A percentile compares a stretch with the other conserved stretches of the same genome.
These are phyloP conservation scores for Calocybe indica DNA, from an alignment of 768 basidiomycete genomes.

Conservation along the genomic window DNA sequence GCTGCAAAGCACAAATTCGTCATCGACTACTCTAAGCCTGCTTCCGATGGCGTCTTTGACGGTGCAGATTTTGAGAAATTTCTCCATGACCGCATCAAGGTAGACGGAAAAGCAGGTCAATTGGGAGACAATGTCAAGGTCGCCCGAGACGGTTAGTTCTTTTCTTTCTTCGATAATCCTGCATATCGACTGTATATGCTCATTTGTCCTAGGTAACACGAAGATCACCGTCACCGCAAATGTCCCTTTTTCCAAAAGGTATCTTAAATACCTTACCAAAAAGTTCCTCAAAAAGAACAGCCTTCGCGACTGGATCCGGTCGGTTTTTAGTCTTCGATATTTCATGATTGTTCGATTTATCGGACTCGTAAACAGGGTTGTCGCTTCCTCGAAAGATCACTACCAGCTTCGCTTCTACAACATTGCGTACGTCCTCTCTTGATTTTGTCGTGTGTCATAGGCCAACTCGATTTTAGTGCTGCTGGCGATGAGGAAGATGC, in stretches of 20 bases:
- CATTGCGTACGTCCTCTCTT: slow-evolving; percentile 57
- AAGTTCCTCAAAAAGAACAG: slow-evolving; percentile 98
- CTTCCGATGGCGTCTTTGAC: slow-evolving; percentile 49
- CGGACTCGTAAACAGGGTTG: slow-evolving; percentile 48
- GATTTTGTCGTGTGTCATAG: background rate
- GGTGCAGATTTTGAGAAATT: slow-evolving; percentile 74
- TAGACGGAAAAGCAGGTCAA: slow-evolving; percentile 87
- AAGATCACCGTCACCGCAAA: slow-evolving; percentile 82
- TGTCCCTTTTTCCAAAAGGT: slow-evolving; percentile 93
- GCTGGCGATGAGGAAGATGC: slow-evolving; percentile 26
- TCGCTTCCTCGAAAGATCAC: slow-evolving; percentile 87
- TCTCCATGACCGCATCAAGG: slow-evolving; percentile 91
- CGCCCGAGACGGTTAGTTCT: slow-evolving; percentile 69
- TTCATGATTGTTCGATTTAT: background rate
- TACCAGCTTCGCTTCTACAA: slow-evolving; percentile 97
- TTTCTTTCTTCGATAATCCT: background rate
- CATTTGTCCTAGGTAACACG: slow-evolving; percentile 47
- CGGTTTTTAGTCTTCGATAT: slow-evolving; percentile 10
- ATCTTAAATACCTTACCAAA: slow-evolving; percentile 98
- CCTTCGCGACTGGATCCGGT: slow-evolving; percentile 96
- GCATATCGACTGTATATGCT: background rate
- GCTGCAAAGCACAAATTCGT: slow-evolving; percentile 69
- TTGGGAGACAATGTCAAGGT: slow-evolving; percentile 89
- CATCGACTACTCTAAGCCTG: slow-evolving; percentile 84
- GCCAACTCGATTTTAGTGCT: slow-evolving; percentile 4